A percentile compares a stretch with the other conserved stretches of the same genome.
These are phyloP conservation scores for Alloascoidea hylecoeti DNA, from an alignment of 805 yeast species.

Conservation along the genomic window DNA sequence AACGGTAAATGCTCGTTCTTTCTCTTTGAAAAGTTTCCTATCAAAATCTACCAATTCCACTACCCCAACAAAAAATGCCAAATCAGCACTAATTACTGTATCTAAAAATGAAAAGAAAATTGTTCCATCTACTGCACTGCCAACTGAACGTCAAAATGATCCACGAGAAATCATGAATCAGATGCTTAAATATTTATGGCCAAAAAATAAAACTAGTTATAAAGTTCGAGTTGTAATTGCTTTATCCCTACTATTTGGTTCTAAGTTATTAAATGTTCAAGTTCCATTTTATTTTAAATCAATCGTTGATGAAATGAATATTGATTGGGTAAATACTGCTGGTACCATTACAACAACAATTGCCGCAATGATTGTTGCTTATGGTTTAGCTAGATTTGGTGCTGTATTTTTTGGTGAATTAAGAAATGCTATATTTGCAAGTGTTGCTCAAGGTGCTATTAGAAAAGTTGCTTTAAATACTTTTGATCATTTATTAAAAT, in stretches of 20 bases:
- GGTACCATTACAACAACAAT: constrained; percentile 50
- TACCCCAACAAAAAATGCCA: too few relatives aligned
- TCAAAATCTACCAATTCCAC: too few relatives aligned
- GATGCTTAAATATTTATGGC: constrained; percentile 67
- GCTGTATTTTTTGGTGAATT: constrained; percentile 90
- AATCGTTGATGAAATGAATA: constrained; percentile 85
- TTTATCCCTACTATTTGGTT: constrained; percentile 52
- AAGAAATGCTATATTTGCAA: constrained; percentile 89
- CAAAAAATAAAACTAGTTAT: constrained; percentile 50
- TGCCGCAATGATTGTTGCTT: constrained; percentile 55
- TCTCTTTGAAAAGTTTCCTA: too few relatives aligned
- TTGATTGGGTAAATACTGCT: constrained; percentile 66
- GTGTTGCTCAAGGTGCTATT: constrained; percentile 91
- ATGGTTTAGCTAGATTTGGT: constrained; percentile 91
- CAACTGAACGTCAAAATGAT: neutral
- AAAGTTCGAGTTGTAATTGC: constrained; percentile 70
- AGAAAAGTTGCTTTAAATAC: constrained; percentile 81
- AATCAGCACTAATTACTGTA: neutral
- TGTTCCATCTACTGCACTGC: neutral
- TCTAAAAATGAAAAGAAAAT: neutral
- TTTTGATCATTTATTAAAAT: constrained; percentile 64
- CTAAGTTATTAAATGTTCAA: constrained; percentile 83
- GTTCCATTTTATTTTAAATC: constrained; percentile 90
- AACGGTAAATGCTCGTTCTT: too few relatives aligned
- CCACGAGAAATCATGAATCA: constrained; percentile 37